Evolutionary conservation across 2,329 filamentous ascomycete species (phyloP).

Genomic region (Didymella arachidicola): DNA sequence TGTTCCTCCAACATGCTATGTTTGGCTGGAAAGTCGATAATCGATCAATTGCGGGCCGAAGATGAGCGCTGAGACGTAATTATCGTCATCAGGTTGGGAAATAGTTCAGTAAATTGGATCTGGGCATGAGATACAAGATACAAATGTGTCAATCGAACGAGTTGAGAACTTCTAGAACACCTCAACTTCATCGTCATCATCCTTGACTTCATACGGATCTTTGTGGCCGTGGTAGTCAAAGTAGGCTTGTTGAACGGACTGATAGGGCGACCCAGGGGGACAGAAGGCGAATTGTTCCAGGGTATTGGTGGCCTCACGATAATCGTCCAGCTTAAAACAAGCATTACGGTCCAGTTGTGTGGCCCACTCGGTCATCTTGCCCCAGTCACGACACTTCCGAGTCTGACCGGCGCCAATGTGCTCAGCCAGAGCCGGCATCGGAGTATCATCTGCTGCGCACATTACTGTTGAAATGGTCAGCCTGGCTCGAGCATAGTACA

Average conservation of each 20-base stretch:
- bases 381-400: conserved; percentile 45
- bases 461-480: conserved; percentile 28
- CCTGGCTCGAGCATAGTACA: background rate
- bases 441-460: conserved; percentile 48
- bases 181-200: conserved; percentile 24
- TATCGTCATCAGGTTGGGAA: background rate
- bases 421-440: conserved; percentile 39
- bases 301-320: conserved; percentile 47
- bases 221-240: conserved; percentile 47
- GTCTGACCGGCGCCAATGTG: conserved; percentile 41
- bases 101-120: background rate
- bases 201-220: conserved; percentile 39
- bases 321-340: conserved; percentile 46
- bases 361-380: conserved; percentile 45
- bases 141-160: background rate
- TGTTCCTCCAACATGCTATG: conserved; percentile 5
- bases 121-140: background rate
- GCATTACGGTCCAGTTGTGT: conserved; percentile 42
- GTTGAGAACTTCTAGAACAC: conserved; percentile 23
- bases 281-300: conserved; percentile 48
- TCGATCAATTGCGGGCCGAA: background rate
- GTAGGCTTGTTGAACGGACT: conserved; percentile 39
- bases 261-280: conserved; percentile 42
- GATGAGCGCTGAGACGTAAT: background rate
- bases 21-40: conserved; percentile 1